Conservation (phyloP, 306 rosid species). For the Citrullus mucosospermus region DNA sequence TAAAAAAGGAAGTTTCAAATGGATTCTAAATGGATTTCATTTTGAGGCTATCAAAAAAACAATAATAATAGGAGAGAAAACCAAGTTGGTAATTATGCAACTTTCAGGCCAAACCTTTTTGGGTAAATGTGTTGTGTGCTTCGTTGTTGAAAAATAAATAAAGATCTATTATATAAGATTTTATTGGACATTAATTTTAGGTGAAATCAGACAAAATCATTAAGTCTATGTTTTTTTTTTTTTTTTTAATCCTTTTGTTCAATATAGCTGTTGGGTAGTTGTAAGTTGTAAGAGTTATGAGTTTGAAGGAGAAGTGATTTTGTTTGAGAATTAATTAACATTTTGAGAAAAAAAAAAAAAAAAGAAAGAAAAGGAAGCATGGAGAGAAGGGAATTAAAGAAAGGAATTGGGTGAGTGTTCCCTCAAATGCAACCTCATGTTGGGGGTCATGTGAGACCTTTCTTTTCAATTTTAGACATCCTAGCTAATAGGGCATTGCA, state of each 20-base stretch:
- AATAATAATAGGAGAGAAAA: not conserved
- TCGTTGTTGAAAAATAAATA: not conserved
- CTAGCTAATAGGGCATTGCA: not conserved
- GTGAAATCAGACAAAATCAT: slow-evolving; percentile 6
- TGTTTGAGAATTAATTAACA: not conserved
- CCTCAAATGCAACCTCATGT: not conserved
- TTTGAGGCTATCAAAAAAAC: not conserved
- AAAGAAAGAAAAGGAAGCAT: not conserved
- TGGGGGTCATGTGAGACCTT: not conserved
- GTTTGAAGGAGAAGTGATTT: not conserved
- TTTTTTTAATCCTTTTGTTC: not conserved
- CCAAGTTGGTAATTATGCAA: not conserved
- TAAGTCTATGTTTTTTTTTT: not conserved
- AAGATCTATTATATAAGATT: not conserved
- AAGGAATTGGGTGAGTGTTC: not conserved
- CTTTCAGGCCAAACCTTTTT: not conserved
- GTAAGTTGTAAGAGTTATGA: not conserved
- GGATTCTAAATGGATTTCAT: not conserved
- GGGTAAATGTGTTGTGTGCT: slow-evolving; percentile 2
- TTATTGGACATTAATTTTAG: not conserved
- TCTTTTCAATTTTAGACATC: not conserved
- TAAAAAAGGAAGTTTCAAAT: not conserved
- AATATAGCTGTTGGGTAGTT: not conserved
- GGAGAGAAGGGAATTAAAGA: not conserved
- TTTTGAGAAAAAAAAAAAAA: not conserved